phyloP scores from a whole-genome alignment of 1,284 basidiomycete genomes.

The Boletellus deceptivus region DNA sequence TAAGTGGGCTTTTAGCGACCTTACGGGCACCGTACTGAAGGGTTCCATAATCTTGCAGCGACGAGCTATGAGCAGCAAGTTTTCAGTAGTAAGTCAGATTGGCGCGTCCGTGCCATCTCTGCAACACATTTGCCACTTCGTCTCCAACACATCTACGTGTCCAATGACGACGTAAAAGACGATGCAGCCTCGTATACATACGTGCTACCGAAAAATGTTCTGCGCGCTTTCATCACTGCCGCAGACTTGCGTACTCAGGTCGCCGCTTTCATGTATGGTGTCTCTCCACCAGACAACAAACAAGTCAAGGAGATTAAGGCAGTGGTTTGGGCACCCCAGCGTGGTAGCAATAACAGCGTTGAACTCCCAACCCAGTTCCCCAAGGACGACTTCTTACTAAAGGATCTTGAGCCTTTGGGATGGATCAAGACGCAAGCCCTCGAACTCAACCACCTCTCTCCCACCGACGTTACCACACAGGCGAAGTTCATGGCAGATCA shows the following conservation, averaged over 20 bases:
- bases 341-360: constrained; percentile 91
- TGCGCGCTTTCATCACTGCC: constrained; percentile 92
- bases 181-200: constrained; percentile 94
- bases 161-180: constrained; percentile 98
- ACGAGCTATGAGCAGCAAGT: constrained; percentile 98
- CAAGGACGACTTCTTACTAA: constrained; percentile 91
- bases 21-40: constrained; percentile 1
- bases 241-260: constrained; percentile 96
- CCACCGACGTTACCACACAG: constrained; percentile 93
- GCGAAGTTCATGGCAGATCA: constrained; percentile 97
- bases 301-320: constrained; percentile 99
- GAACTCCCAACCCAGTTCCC: constrained; percentile 87
- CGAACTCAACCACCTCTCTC: constrained; percentile 90
- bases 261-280: constrained; percentile 91
- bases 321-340: constrained; percentile 93
- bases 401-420: constrained; percentile 93
- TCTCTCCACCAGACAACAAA: constrained; percentile 92
- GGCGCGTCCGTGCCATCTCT: constrained; percentile 95
- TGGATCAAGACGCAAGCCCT: constrained; percentile 97
- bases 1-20: constrained; percentile 36
- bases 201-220: constrained; percentile 96
- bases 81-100: constrained; percentile 98
- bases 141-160: constrained; percentile 97
- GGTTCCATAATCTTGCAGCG: constrained; percentile 42
- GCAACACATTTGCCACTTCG: constrained; percentile 95